These are phyloP conservation scores for Suhomyces yuchorum DNA, from an alignment of 1,139 yeast species.

Conservation along the genomic window DNA sequence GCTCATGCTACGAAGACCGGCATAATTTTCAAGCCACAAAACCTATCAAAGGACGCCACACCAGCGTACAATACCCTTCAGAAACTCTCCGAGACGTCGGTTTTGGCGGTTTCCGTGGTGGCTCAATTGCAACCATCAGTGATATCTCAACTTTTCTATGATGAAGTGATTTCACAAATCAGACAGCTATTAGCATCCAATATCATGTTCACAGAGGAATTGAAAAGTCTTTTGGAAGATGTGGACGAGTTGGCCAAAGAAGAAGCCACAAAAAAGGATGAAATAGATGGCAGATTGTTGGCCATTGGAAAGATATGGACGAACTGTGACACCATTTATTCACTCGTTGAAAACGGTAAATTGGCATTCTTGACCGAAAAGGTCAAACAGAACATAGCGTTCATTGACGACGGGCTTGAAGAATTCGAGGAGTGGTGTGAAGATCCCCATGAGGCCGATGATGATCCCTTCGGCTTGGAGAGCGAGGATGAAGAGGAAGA, in stretches of 20 bases:
- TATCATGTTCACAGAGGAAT: slow-evolving; percentile 28
- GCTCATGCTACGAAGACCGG: slow-evolving; percentile 84
- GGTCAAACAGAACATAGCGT: slow-evolving; percentile 45
- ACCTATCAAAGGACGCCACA: slow-evolving; percentile 35
- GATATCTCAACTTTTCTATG: slow-evolving; percentile 44
- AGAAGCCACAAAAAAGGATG: slow-evolving; percentile 25
- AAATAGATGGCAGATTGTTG: slow-evolving; percentile 43
- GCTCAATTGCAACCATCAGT: slow-evolving; percentile 31
- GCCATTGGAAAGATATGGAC: slow-evolving; percentile 70
- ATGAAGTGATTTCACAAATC: slow-evolving; percentile 37
- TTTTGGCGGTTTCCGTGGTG: slow-evolving; percentile 49
- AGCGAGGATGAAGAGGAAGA: slow-evolving; percentile 31
- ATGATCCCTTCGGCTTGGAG: slow-evolving; percentile 47
- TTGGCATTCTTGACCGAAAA: slow-evolving; percentile 50
- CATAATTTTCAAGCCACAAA: slow-evolving; percentile 68
- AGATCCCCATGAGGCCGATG: slow-evolving; percentile 52
- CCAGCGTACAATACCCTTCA: slow-evolving; percentile 59
- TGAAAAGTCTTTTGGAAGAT: slow-evolving; percentile 29
- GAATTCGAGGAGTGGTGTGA: slow-evolving; percentile 70
- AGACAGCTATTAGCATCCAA: slow-evolving; percentile 32
- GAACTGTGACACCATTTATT: slow-evolving; percentile 49
- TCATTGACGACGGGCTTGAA: slow-evolving; percentile 63
- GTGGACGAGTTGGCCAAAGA: slow-evolving; percentile 15
- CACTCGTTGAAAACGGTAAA: slow-evolving; percentile 49
- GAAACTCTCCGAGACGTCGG: slow-evolving; percentile 47